Conservation (phyloP, 352 stramenopile genomes). For the Phytopythium boreale region DNA sequence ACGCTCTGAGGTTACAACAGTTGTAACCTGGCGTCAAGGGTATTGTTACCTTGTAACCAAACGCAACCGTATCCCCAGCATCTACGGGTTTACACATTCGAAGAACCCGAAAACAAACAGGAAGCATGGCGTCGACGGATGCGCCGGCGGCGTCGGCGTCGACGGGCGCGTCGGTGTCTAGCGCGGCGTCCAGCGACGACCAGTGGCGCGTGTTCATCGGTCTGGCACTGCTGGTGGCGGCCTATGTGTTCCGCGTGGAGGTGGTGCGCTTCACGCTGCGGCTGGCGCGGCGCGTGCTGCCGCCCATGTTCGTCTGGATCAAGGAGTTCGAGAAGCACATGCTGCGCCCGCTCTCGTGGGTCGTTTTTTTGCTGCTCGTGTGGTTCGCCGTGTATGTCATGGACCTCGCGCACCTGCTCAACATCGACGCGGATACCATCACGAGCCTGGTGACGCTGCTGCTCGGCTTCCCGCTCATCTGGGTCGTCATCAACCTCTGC, state of each 20-base stretch:
- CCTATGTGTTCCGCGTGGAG: conserved; percentile 76
- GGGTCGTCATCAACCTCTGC: conserved; percentile 75
- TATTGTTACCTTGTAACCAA: not conserved
- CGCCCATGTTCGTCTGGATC: conserved; percentile 63
- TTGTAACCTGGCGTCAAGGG: not conserved
- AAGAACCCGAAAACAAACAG: not conserved
- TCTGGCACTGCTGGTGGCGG: conserved; percentile 56
- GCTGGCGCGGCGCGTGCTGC: conserved; percentile 55
- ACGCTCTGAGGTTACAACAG: not conserved
- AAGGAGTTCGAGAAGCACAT: conserved; percentile 86
- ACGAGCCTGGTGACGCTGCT: conserved; percentile 56
- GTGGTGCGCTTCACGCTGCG: conserved; percentile 73
- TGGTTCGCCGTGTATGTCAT: conserved; percentile 73
- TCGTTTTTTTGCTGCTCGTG: conserved; percentile 74
- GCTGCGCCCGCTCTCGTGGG: conserved; percentile 69
- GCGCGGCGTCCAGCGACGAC: no score
- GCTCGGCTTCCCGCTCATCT: conserved; percentile 73
- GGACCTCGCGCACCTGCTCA: conserved; percentile 41
- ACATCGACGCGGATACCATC: conserved; percentile 40
- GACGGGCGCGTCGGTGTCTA: conserved; percentile 9
- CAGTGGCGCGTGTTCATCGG: conserved; percentile 79
- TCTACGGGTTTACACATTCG: not conserved
- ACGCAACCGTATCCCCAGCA: not conserved
- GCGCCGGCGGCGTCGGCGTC: not conserved
- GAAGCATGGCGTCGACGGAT: not conserved